Evolutionary conservation across 495 filamentous ascomycete genomes (phyloP).

Genomic region (Hypoxylon intermedium): DNA sequence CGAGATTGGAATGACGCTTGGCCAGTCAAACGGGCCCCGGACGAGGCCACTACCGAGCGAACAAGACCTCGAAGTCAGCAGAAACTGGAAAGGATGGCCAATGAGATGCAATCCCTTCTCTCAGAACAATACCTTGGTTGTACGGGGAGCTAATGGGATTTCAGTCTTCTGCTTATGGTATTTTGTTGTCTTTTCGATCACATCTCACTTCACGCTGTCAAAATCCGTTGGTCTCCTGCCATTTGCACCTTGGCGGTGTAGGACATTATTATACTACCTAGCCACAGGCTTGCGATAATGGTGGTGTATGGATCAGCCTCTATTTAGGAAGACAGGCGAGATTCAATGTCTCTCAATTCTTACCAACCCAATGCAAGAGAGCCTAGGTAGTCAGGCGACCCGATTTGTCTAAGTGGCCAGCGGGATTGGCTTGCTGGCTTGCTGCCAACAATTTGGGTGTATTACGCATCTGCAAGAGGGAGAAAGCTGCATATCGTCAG

Average conservation of each 20-base stretch:
- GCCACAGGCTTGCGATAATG: constrained; percentile 12
- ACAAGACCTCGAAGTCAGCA: constrained; percentile 34
- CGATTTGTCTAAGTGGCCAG: constrained; percentile 45
- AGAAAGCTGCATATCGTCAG: constrained; percentile 42
- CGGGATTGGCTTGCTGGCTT: constrained; percentile 48
- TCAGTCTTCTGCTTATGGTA: constrained; percentile 36
- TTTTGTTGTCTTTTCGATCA: constrained; percentile 35
- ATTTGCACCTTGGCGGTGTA: constrained; percentile 32
- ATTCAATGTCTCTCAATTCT: constrained; percentile 40
- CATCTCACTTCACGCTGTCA: constrained; percentile 13
- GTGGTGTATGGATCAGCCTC: constrained; percentile 38
- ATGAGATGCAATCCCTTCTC: constrained; percentile 32
- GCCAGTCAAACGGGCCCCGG: constrained; percentile 41
- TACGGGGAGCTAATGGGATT: constrained; percentile 39
- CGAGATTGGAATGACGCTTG: constrained; percentile 37
- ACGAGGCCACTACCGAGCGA: constrained; percentile 29
- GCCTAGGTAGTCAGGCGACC: constrained; percentile 46
- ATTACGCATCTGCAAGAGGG: constrained; percentile 43
- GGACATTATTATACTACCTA: constrained; percentile 6
- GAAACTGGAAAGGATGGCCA: constrained; percentile 35
- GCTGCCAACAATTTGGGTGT: constrained; percentile 38
- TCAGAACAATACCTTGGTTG: constrained; percentile 31
- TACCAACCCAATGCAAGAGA: constrained; percentile 41
- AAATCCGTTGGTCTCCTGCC: constrained; percentile 17
- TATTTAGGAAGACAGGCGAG: constrained; percentile 28